These are phyloP conservation scores for Dothiorella sarmentorum DNA, from an alignment of 2,329 filamentous ascomycete species.

Conservation along the genomic window DNA sequence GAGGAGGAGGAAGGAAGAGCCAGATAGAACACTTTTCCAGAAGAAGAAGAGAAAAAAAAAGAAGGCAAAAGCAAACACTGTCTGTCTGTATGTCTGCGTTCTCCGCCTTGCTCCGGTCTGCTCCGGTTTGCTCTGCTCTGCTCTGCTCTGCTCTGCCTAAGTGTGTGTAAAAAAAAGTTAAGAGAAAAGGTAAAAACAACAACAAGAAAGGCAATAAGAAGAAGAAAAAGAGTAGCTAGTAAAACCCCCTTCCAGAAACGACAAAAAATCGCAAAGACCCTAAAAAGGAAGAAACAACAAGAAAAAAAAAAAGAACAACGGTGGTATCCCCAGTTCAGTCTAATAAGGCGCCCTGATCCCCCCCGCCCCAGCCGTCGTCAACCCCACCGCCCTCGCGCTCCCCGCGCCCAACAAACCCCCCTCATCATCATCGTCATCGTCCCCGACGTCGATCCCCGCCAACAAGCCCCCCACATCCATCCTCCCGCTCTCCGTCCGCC, in stretches of 20 bases:
- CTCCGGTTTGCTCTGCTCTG: not conserved
- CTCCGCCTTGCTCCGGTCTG: too few species aligned
- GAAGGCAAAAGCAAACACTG: too few species aligned
- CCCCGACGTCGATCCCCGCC: conserved; percentile 32
- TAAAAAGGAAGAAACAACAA: too few species aligned
- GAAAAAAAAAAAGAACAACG: not conserved
- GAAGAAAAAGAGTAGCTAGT: too few species aligned
- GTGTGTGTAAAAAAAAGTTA: not conserved
- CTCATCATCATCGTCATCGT: conserved; percentile 22
- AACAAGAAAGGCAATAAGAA: not conserved
- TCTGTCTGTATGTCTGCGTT: too few species aligned
- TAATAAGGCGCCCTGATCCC: conserved; percentile 31
- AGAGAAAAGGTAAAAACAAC: not conserved
- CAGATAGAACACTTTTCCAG: too few species aligned
- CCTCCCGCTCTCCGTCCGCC: conserved; percentile 19
- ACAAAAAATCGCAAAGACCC: too few species aligned
- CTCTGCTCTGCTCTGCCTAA: not conserved
- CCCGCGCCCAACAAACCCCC: conserved; percentile 22
- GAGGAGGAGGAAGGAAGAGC: too few species aligned
- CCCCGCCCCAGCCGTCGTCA: conserved; percentile 13
- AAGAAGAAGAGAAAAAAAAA: too few species aligned
- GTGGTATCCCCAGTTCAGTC: not conserved
- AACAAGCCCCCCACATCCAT: conserved; percentile 34
- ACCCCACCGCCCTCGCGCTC: too few species aligned
- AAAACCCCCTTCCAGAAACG: too few species aligned